Conservation (phyloP, 2,329 filamentous ascomycete species). For the Chaetomium olivaceum region DNA sequence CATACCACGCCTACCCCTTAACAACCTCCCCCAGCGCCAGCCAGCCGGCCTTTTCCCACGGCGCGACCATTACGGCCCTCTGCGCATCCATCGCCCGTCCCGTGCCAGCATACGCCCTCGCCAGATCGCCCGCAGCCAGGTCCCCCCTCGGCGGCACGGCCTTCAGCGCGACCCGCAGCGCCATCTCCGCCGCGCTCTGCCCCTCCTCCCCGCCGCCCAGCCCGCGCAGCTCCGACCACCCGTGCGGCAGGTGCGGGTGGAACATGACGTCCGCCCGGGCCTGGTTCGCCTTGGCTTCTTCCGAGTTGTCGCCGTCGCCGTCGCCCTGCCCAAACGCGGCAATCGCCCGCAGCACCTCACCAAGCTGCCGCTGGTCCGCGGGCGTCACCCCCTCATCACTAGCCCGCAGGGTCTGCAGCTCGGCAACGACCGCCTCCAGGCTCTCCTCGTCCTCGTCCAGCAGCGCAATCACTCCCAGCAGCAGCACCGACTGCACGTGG, state of each 20-base stretch:
- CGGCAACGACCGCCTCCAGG: conserved; percentile 75
- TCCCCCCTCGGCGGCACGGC: conserved; percentile 71
- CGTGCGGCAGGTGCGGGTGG: conserved; percentile 73
- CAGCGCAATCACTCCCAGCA: conserved; percentile 81
- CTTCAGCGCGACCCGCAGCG: conserved; percentile 73
- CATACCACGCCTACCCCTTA: conserved; percentile 24
- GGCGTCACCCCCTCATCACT: conserved; percentile 60
- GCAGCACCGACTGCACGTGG: conserved; percentile 76
- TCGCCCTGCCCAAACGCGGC: conserved; percentile 55
- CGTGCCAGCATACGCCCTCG: conserved; percentile 72
- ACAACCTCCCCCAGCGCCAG: conserved; percentile 50
- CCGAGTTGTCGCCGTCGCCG: conserved; percentile 43
- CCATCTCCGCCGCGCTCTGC: conserved; percentile 69
- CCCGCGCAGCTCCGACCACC: conserved; percentile 75
- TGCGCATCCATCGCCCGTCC: conserved; percentile 73
- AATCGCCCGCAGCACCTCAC: conserved; percentile 74
- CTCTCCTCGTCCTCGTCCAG: conserved; percentile 78
- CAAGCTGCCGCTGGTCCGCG: conserved; percentile 67
- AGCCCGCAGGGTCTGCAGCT: conserved; percentile 72
- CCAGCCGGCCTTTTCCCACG: conserved; percentile 73
- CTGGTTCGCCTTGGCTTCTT: conserved; percentile 60
- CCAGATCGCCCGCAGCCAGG: conserved; percentile 68
- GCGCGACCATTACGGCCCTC: conserved; percentile 74
- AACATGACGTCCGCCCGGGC: conserved; percentile 78
- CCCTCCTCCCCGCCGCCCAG: conserved; percentile 37